Evolutionary conservation across 306 rosid species (phyloP), one percentile per base, ranked within the genome.

Genomic region (Vigna hirtella): DNA sequence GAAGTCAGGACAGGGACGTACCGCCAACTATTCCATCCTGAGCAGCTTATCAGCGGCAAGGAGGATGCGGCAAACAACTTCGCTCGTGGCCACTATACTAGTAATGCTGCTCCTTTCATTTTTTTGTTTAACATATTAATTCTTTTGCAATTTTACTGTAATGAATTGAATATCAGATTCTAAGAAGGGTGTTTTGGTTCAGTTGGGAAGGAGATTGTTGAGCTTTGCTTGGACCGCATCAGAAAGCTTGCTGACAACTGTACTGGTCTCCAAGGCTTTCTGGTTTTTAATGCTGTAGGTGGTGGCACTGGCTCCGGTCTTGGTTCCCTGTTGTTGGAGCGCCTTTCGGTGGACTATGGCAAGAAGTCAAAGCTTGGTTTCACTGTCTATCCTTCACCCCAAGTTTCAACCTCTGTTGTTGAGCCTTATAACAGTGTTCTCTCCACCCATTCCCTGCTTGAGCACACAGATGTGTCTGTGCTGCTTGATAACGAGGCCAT

Each of bases 361-460:
- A 84, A 84, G 76, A 84, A 84, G 43, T 84, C 94, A 24, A 91
- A 91, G 89, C 93, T 92, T 24, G 97, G 97, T 1, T 90, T 92
- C 81, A 92, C 93, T 42, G 93, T 92, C 53, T 92, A 88, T 57
- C 97, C 97, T n/a, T 92, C 97, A 11, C 97, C 97, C 12, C 97
- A 92, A 66, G 97, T 92, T 51, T 92, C 94, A 34, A 92, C 97
- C 73, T 90, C 97, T 72, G 94, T 92, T 70, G 97, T 92, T 79
- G 97, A 92, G 89, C 95, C 97, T 6, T 92, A 92, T 90, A 92
- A 92, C 80, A 92, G 97, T 81, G 97, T 92, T 53, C 95, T 92
- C 56, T 92, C 97, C 10, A 87, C 97, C 76, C 97, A 92, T 79
- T 92, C 97, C 62, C 97, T 92, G 26, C 81, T 92, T 14, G 95